Evolutionary conservation across 179 eudicot species (phyloP).

Genomic region (Beta lomatogona): DNA sequence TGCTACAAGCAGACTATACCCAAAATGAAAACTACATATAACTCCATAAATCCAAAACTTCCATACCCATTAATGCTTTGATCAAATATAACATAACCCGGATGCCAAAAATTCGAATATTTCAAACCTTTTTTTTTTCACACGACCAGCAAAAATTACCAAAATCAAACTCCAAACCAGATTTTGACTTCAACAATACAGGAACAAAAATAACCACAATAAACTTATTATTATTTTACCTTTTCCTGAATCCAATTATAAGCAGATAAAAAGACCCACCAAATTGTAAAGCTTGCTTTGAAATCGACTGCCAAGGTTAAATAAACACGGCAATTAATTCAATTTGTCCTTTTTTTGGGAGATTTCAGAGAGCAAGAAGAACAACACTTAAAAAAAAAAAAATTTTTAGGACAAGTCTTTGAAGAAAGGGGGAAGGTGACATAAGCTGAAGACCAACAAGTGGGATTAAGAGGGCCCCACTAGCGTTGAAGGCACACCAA

Average conservation of each 20-base stretch:
- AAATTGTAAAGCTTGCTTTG: too few species aligned
- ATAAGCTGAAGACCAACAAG: constrained; percentile 19
- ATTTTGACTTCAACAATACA: constrained; percentile 16
- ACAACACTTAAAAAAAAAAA: neutral
- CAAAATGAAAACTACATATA: constrained; percentile 9
- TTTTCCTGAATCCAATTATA: neutral
- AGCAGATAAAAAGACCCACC: constrained; percentile 21
- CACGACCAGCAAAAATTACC: neutral
- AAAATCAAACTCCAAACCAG: neutral
- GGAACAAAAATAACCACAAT: neutral
- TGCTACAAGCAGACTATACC: neutral
- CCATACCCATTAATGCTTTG: neutral
- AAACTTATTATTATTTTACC: constrained; percentile 1
- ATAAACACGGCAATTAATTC: constrained; percentile 9
- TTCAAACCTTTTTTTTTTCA: constrained; percentile 10
- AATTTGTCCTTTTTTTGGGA: neutral
- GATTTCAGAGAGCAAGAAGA: neutral
- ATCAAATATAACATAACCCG: constrained; percentile 15
- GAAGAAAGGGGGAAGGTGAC: constrained; percentile 15
- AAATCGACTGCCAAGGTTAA: neutral
- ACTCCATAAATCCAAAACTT: constrained; percentile 17
- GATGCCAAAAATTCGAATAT: constrained; percentile 21
- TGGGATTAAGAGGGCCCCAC: constrained; percentile 24
- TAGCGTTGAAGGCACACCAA: constrained; percentile 4
- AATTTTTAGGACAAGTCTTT: neutral